Percentiles rank a stretch among this genome's conserved stretches.
Conservation (phyloP, 2,329 filamentous ascomycete genomes). For the Zalaria sp. region DNA sequence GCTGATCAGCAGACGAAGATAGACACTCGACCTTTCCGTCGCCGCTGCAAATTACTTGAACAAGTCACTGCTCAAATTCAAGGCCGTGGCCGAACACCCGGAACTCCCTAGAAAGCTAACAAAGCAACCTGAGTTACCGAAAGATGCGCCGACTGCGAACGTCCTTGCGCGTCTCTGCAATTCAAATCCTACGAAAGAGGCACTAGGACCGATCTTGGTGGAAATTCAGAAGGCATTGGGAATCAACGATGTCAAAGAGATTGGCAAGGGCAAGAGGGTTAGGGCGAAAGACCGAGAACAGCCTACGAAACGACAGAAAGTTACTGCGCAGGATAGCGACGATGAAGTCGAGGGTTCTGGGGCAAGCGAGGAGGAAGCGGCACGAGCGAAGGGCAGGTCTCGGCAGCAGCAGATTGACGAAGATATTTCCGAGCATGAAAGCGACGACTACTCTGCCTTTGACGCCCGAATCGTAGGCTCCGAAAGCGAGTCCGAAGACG, state of each 20-base stretch:
- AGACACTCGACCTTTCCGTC: constrained; percentile 36
- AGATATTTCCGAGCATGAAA: constrained; percentile 6
- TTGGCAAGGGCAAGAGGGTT: constrained; percentile 11
- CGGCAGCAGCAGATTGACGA: constrained; percentile 7
- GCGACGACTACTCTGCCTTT: constrained; percentile 18
- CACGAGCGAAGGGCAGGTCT: neutral
- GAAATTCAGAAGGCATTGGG: constrained; percentile 27
- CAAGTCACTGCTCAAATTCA: constrained; percentile 42
- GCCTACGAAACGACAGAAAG: neutral
- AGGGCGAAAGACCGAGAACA: constrained; percentile 12
- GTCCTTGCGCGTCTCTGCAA: constrained; percentile 46
- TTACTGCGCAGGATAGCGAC: neutral
- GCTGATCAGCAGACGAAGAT: neutral
- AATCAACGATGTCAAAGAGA: constrained; percentile 9
- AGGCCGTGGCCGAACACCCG: constrained; percentile 38
- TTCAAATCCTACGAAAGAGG: constrained; percentile 42
- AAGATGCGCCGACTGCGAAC: constrained; percentile 37
- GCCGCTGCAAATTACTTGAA: constrained; percentile 40
- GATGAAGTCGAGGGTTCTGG: constrained; percentile 1
- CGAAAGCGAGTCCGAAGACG: constrained; percentile 16
- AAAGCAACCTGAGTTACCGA: constrained; percentile 22
- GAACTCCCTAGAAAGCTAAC: constrained; percentile 28
- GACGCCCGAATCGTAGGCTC: constrained; percentile 25
- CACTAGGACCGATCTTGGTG: constrained; percentile 30
- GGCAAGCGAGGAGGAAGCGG: neutral